Evolutionary conservation across 2,329 filamentous ascomycete species (phyloP), one percentile per base, ranked within the genome.

Genomic region (Pleurostoma richardsiae): DNA sequence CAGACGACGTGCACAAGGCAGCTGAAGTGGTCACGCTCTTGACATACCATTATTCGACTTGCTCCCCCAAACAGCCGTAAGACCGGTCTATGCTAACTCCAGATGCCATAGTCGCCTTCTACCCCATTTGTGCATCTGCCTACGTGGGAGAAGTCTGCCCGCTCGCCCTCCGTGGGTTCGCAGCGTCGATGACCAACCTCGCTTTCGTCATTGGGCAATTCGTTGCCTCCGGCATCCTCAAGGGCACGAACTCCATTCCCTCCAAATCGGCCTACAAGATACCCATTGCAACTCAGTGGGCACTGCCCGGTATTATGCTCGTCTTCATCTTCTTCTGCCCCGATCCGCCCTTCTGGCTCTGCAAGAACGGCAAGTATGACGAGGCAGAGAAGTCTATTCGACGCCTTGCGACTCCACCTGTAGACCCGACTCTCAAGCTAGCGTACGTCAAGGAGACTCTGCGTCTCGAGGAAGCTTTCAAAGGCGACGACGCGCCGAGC

Each of bases 121-220:
- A 72, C 49, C 67, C 66, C 3, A 64, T 70, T 31, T 59, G 55
- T 28, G 61, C 60, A 4, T 57, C 59, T 2, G 59, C 61, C 6
- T 64, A 63, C 43, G 56, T 61, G 10, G 52, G 54, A 11, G 61
- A 64, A 49, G 56, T 64, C 4, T 57, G 55, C 4, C 61, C 61
- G 4, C 49, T 64, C 6, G 57, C 55, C 1, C 50, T 64, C 31
- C 59, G 61, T 4, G 61, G 61, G 5, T 56, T 61, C 33, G 54
- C 55, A 4, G 55, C 59, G 3, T 58, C 57, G 3, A 55, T 59
- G 52, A 60, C 56, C 30, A 63, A 64, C 41, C 49, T 64, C 11
- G 54, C 57, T 10, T 61, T 61, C 26, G 56, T 59, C 3, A 59
- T 63, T 33, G 61, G 61, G 6, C 60, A 62, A 33, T 50, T 68